Evolutionary conservation across 2,329 filamentous ascomycete genomes (phyloP).

Genomic region (Pezicula neosporulosa): DNA sequence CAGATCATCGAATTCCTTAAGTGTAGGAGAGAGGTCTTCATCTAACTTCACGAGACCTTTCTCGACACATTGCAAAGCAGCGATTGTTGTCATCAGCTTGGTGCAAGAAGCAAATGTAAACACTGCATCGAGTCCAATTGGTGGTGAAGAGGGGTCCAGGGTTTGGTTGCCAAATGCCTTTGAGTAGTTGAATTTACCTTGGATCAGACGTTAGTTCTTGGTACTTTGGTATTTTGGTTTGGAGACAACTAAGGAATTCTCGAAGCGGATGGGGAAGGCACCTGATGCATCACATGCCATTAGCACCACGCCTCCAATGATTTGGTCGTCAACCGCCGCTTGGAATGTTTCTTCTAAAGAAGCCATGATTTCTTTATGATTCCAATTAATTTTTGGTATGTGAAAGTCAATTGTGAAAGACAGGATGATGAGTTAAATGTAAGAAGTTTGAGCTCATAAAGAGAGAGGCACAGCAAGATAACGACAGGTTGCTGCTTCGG

Average conservation of each 20-base stretch:
- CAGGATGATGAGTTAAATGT: too few species aligned
- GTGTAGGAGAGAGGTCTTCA: constrained; percentile 27
- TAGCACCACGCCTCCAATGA: constrained; percentile 18
- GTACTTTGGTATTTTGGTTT: background rate
- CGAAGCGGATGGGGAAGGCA: background rate
- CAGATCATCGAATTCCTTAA: constrained; percentile 18
- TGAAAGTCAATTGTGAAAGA: too few species aligned
- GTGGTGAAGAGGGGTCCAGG: constrained; percentile 51
- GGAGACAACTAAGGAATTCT: background rate
- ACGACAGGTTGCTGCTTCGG: too few species aligned
- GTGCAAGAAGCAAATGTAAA: constrained; percentile 49
- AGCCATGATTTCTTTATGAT: background rate
- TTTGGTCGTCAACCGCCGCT: constrained; percentile 7
- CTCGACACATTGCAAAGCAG: constrained; percentile 55
- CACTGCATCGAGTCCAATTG: constrained; percentile 46
- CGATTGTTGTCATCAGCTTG: constrained; percentile 49
- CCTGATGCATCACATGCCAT: constrained; percentile 14
- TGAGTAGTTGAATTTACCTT: constrained; percentile 33
- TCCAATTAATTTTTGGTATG: too few species aligned
- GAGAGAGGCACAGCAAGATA: too few species aligned
- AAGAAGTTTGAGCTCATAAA: too few species aligned
- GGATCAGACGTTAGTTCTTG: background rate
- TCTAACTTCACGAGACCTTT: constrained; percentile 44
- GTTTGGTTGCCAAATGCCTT: constrained; percentile 31
- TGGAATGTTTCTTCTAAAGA: constrained; percentile 10